These are phyloP conservation scores for Coniosporium tulheliwenetii DNA, from an alignment of 2,329 filamentous ascomycete genomes.

Conservation along the genomic window DNA sequence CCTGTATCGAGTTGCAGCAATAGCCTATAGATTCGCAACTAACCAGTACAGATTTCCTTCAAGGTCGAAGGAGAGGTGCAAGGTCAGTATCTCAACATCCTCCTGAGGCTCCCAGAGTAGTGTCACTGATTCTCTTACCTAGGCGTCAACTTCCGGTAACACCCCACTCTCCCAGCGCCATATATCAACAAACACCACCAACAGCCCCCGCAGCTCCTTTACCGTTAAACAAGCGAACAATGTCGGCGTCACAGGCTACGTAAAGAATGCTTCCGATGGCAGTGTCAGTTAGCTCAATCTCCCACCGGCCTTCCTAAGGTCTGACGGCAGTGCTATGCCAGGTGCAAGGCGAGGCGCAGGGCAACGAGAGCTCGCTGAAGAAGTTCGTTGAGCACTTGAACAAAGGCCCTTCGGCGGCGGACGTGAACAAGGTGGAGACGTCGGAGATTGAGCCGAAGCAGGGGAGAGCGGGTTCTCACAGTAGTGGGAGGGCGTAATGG, in stretches of 20 bases:
- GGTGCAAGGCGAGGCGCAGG: conserved; percentile 86
- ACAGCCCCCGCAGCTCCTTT: conserved; percentile 15
- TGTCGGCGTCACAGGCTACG: conserved; percentile 28
- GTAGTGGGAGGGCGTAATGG: conserved; percentile 3
- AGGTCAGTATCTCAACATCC: conserved; percentile 11
- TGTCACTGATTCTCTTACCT: not conserved
- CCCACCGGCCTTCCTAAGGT: not conserved
- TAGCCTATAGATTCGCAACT: not conserved
- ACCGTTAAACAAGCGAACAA: conserved; percentile 26
- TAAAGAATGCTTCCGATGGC: conserved; percentile 30
- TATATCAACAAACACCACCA: too few species aligned
- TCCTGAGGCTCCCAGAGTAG: too few species aligned
- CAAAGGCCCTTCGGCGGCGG: conserved; percentile 55
- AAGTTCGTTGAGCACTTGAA: conserved; percentile 62
- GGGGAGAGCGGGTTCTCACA: conserved; percentile 49
- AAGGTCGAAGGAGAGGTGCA: conserved; percentile 31
- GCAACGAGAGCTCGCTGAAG: conserved; percentile 45
- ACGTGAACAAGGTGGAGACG: conserved; percentile 59
- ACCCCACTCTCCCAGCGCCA: too few species aligned
- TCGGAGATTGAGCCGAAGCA: conserved; percentile 49
- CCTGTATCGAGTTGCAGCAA: too few species aligned
- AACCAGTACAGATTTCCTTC: conserved; percentile 27
- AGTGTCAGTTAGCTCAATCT: conserved; percentile 13
- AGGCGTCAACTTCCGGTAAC: conserved; percentile 34
- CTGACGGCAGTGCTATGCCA: conserved; percentile 19